Evolutionary conservation across 768 basidiomycete species (phyloP), one percentile per base, ranked within the genome.

Genomic region (Roridomyces roridus): DNA sequence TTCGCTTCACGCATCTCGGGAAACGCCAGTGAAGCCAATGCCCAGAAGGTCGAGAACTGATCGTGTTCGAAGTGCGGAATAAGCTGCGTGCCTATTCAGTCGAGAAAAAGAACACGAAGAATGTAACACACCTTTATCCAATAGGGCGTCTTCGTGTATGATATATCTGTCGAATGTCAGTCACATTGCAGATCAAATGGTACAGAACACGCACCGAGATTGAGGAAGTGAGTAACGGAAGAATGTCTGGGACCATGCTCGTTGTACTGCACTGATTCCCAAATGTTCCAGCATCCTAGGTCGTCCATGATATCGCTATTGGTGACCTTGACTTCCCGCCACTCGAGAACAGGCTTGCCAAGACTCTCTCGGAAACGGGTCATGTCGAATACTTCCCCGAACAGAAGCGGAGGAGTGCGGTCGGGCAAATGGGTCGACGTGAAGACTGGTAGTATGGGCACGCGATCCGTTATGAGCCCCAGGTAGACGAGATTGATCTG

Each of bases 401-500:
- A 73, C 11, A 67, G 49, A 43, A 70, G 62, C 17, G 63, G 51
- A n/a, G 57, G 65, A 3, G 43, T 17, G 5, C 1, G 12, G 3
- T 5, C 46, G 21, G 57, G 62, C 36, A 74, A 42, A 42, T 74
- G 72, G n/a, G 67, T 65, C 3, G 73, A 72, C 7, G 64, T 65
- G 50, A 77, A 77, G 20, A 67, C 67, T 2, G 73, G 71, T 1
- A 77, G 28, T 47, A 77, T 62, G 4, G 77, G 72, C 6, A 74
- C 64, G 25, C 76, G 72, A 20, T 61, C 57, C 6, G 72, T 69
- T 42, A 77, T 54, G 15, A 66, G 31, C 8, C 67, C 68, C 23
- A 77, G 72, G 46, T 75, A 76, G 18, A 77, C 47, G 10, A 75
- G 51, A 51, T 76, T 76, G 53, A 65, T 67, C 68, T 74, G 31